Evolutionary conservation across 306 rosid species (phyloP), one percentile per base, ranked within the genome.

Genomic region (Sechiopsis laciniata): DNA sequence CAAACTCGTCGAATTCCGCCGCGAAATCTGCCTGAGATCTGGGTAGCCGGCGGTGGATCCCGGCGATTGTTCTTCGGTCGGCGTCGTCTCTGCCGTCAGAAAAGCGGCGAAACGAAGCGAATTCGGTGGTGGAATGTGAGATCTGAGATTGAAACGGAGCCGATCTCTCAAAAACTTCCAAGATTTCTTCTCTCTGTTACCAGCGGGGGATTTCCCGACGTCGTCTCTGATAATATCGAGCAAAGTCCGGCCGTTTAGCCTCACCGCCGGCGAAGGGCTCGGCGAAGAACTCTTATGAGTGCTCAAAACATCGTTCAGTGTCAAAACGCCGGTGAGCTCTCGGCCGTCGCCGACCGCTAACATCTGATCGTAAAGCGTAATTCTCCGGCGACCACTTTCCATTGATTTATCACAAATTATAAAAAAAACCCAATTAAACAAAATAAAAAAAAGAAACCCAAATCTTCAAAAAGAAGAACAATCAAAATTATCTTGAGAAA

Each of bases 151-250:
- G 10, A 89, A 83, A 17, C 87, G 83, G 62, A 94, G 82, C 76
- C 84, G 87, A 76, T 90, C 95, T 61, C 78, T 90, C 81, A 94
- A 86, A 48, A 82, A 74, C 63, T 84, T 90, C 98, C 97, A 90
- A 26, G 95, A 74, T 75, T 78, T 85, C 40, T 78, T 84, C 42
- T 91, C 94, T 67, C 81, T 85, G 24, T 65, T 78, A 17, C 71
- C 77, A 29, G 60, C 69, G 74, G 69, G 59, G 3, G 63, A 82
- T 46, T 67, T 81, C 5, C 55, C 79, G 19, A 82, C 76, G 55
- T 85, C 85, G 81, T 88, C 94, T 60, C 78, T 72, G 78, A 93
- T 86, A 46, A 88, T 85, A 26, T 93, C 97, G 0, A 87, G 55
- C 3, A 93, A 84, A 21, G 96, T 93, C 55, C 91, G 82, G 58